phyloP scores from a whole-genome alignment of 2,329 filamentous ascomycete genomes.

The Fusarium agapanthi region DNA sequence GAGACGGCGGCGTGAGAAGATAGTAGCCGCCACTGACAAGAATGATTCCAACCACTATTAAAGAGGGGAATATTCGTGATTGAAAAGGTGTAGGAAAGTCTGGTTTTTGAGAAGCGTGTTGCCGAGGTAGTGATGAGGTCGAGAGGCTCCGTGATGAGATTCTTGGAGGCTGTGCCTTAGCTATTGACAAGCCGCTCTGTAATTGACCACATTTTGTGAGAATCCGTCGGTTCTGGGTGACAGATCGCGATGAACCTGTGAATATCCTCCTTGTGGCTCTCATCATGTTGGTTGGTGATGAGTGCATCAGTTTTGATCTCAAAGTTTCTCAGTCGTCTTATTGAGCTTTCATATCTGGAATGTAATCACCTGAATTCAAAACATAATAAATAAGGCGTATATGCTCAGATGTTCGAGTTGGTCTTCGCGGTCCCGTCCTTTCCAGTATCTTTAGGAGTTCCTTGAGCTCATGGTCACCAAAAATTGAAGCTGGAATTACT shows the following conservation, averaged over 20 bases:
- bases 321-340: neutral
- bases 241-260: neutral
- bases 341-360: neutral
- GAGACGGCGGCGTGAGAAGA: constrained; percentile 35
- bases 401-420: neutral
- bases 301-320: neutral
- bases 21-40: constrained; percentile 42
- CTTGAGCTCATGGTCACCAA: neutral
- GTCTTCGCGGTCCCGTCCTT: neutral
- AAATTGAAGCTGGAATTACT: constrained; percentile 3
- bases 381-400: rapidly evolving
- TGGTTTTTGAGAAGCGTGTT: constrained; percentile 18
- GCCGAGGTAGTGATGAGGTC: constrained; percentile 1
- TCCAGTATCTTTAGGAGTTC: neutral
- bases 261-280: constrained; percentile 7
- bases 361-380: too few relatives aligned
- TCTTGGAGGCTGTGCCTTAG: neutral
- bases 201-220: neutral
- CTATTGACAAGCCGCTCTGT: neutral
- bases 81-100: constrained; percentile 57
- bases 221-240: neutral
- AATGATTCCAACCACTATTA: constrained; percentile 34
- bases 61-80: constrained; percentile 37
- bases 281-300: neutral
- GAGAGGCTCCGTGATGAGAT: neutral